Conservation (phyloP, 371 early-diverging fungal species). For the Phascolomyces articulosus region DNA sequence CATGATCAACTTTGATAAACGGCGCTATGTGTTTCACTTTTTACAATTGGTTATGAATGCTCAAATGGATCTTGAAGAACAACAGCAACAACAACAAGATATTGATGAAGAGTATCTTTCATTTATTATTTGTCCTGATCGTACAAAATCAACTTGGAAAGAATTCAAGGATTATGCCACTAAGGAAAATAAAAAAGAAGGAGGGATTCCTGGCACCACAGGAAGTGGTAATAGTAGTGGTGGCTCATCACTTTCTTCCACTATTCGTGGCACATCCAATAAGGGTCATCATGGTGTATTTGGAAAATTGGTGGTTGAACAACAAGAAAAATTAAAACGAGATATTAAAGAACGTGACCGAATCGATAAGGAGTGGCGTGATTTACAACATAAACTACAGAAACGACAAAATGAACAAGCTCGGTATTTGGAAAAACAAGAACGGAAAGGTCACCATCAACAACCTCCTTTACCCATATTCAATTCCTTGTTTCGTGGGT, state of each 20-base stretch:
- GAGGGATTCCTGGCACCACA: no score
- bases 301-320: conserved; percentile 60
- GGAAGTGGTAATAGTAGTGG: background rate
- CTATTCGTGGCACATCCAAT: conserved; percentile 20
- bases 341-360: conserved; percentile 75
- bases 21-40: conserved; percentile 67
- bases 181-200: conserved; percentile 35
- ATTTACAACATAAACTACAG: conserved; percentile 67
- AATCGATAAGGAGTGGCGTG: conserved; percentile 71
- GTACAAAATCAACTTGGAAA: conserved; percentile 31
- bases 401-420: conserved; percentile 75
- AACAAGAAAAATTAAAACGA: conserved; percentile 69
- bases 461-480: conserved; percentile 39
- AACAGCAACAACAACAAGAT: conserved; percentile 11
- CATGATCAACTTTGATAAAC: conserved; percentile 74
- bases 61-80: conserved; percentile 33
- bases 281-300: conserved; percentile 50
- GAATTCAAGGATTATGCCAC: conserved; percentile 39
- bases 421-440: conserved; percentile 62
- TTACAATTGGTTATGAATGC: conserved; percentile 56
- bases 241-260: conserved; percentile 5
- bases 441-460: conserved; percentile 18
- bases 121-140: conserved; percentile 29
- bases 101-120: conserved; percentile 13
- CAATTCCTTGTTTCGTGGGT: conserved; percentile 34